Conservation (phyloP, 768 basidiomycete genomes). For the Boletus rufocinnamomeus region DNA sequence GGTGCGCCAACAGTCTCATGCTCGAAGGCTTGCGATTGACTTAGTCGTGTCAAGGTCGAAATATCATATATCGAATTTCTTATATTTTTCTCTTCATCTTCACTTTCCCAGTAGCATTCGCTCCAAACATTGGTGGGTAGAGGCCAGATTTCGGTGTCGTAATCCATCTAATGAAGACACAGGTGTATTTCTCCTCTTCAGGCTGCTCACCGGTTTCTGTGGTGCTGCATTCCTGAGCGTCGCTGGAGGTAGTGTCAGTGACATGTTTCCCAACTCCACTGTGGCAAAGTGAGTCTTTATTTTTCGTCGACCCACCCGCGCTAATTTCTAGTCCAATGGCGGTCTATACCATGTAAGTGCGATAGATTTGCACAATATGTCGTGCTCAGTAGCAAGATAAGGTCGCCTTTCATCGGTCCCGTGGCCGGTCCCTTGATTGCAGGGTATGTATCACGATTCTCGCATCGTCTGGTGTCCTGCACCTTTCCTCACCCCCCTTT, state of each 20-base stretch:
- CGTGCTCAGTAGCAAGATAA: slow-evolving; percentile 10
- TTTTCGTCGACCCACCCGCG: background rate
- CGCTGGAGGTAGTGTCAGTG: slow-evolving; percentile 60
- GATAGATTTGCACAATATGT: background rate
- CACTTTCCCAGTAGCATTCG: slow-evolving; percentile 74
- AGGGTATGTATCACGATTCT: slow-evolving; percentile 45
- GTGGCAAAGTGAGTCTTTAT: slow-evolving; percentile 56
- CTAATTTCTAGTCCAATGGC: slow-evolving; percentile 51
- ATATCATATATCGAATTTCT: slow-evolving; percentile 60
- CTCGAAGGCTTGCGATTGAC: background rate
- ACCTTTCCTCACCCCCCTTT: background rate
- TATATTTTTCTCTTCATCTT: slow-evolving; percentile 63
- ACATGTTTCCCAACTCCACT: slow-evolving; percentile 53
- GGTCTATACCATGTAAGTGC: slow-evolving; percentile 46
- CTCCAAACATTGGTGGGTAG: slow-evolving; percentile 56
- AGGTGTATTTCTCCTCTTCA: slow-evolving; percentile 65
- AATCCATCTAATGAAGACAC: background rate
- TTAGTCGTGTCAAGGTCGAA: slow-evolving; percentile 48
- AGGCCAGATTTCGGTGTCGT: background rate
- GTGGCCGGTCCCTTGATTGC: slow-evolving; percentile 56
- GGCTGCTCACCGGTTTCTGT: slow-evolving; percentile 56
- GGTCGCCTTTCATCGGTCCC: slow-evolving; percentile 57
- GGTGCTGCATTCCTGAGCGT: slow-evolving; percentile 62
- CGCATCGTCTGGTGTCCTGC: background rate
- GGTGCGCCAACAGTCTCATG: slow-evolving; percentile 12